Conservation (phyloP, 805 yeast genomes). For the Maudiozyma turicensis region DNA sequence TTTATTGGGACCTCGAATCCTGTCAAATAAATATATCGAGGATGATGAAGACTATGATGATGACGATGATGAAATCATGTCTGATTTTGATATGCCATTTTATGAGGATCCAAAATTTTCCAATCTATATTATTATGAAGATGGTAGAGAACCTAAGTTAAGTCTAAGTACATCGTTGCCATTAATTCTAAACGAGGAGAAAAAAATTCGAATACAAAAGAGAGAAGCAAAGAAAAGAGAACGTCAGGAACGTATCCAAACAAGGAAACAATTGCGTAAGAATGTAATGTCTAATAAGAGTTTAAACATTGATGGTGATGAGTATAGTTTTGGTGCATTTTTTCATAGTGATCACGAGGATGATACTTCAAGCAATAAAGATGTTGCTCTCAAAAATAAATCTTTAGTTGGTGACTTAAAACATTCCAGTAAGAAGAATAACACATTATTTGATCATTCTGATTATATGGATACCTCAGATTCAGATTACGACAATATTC, state of each 20-base stretch:
- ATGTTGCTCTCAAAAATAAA: background rate
- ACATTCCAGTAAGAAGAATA: background rate
- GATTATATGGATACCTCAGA: slow-evolving; percentile 17
- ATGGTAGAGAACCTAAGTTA: slow-evolving; percentile 25
- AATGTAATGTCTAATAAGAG: slow-evolving; percentile 28
- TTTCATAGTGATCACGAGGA: slow-evolving; percentile 26
- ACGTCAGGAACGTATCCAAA: slow-evolving; percentile 22
- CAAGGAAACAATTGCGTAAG: slow-evolving; percentile 19
- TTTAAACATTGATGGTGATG: slow-evolving; percentile 31
- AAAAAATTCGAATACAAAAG: slow-evolving; percentile 16
- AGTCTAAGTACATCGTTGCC: slow-evolving; percentile 28
- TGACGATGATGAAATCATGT: slow-evolving; percentile 27
- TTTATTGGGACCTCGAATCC: slow-evolving; percentile 2
- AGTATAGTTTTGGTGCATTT: slow-evolving; percentile 27
- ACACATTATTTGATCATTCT: slow-evolving; percentile 9
- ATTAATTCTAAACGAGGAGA: slow-evolving; percentile 25
- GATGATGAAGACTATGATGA: slow-evolving; percentile 26
- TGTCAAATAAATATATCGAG: slow-evolving; percentile 10
- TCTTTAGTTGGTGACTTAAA: slow-evolving; percentile 1
- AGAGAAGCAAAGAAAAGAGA: slow-evolving; percentile 24
- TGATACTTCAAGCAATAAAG: background rate
- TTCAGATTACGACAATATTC: slow-evolving; percentile 28
- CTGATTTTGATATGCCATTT: slow-evolving; percentile 32
- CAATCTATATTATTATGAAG: slow-evolving; percentile 25
- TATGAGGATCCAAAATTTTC: slow-evolving; percentile 34